A percentile compares a stretch with the other conserved stretches of the same genome.
Conservation (phyloP, 768 basidiomycete genomes). For the Lactifluus echinatus region DNA sequence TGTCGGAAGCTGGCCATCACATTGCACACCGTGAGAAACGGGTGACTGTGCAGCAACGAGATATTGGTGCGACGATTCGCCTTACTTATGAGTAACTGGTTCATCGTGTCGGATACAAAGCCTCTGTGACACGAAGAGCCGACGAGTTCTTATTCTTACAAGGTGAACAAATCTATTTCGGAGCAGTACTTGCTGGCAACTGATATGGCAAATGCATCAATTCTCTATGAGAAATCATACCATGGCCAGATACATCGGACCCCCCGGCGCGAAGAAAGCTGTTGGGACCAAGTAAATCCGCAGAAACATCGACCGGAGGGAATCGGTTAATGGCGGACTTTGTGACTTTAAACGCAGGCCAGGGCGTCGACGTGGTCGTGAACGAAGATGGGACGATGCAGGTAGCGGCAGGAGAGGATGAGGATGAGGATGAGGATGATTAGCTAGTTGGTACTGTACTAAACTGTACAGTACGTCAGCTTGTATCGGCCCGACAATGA, state of each 20-base stretch:
- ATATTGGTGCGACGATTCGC: slow-evolving; percentile 50
- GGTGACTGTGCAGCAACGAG: slow-evolving; percentile 66
- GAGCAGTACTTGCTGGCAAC: background rate
- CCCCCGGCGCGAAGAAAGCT: slow-evolving; percentile 37
- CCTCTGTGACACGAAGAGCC: slow-evolving; percentile 49
- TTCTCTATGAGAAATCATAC: slow-evolving; percentile 52
- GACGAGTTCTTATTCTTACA: slow-evolving; percentile 77
- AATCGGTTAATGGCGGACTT: slow-evolving; percentile 40
- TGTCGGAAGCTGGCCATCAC: slow-evolving; percentile 62
- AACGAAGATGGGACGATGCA: slow-evolving; percentile 59
- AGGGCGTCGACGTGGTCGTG: slow-evolving; percentile 35
- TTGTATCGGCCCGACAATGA: no score
- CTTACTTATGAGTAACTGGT: background rate
- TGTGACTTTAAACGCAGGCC: slow-evolving; percentile 30
- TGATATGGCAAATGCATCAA: background rate
- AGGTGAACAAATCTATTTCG: slow-evolving; percentile 35
- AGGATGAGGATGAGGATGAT: background rate
- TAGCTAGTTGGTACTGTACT: no score
- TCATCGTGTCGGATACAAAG: slow-evolving; percentile 28
- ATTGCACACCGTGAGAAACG: slow-evolving; percentile 66
- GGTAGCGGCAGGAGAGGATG: slow-evolving; percentile 5
- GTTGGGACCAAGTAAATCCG: slow-evolving; percentile 24
- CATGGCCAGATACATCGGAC: slow-evolving; percentile 37
- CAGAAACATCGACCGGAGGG: slow-evolving; percentile 15
- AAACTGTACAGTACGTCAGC: no score